Evolutionary conservation across 2,329 filamentous ascomycete species (phyloP).

Genomic region (Aureobasidium sp.): DNA sequence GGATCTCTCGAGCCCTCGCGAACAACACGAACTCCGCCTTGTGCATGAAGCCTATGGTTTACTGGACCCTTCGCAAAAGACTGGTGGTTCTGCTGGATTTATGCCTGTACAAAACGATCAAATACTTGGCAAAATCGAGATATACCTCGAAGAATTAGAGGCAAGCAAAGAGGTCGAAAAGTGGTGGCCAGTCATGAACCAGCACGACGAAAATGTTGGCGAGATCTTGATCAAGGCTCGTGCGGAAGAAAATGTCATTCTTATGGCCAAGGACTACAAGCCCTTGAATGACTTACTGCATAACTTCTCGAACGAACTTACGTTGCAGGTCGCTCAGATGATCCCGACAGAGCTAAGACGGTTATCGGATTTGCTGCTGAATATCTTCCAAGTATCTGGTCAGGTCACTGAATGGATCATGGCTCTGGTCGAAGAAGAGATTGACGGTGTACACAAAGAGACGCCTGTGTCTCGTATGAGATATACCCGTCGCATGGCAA

Average conservation of each 20-base stretch:
- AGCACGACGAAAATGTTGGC: slow-evolving; percentile 66
- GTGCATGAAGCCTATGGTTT: slow-evolving; percentile 31
- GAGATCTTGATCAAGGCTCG: slow-evolving; percentile 77
- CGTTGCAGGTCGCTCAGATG: slow-evolving; percentile 71
- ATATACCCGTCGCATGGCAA: slow-evolving; percentile 63
- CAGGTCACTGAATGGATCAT: slow-evolving; percentile 83
- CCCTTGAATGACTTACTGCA: slow-evolving; percentile 76
- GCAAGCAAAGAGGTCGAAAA: slow-evolving; percentile 71
- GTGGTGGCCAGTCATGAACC: slow-evolving; percentile 74
- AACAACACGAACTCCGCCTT: slow-evolving; percentile 31
- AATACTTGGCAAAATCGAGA: slow-evolving; percentile 65
- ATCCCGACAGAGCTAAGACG: slow-evolving; percentile 68
- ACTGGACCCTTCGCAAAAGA: slow-evolving; percentile 22
- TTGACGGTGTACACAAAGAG: slow-evolving; percentile 84
- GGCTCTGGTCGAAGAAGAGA: slow-evolving; percentile 90
- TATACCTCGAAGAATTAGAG: slow-evolving; percentile 71
- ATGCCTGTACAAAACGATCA: slow-evolving; percentile 40
- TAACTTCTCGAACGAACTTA: slow-evolving; percentile 73
- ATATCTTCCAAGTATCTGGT: slow-evolving; percentile 92
- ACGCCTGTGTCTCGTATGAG: slow-evolving; percentile 57
- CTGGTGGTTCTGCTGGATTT: slow-evolving; percentile 30
- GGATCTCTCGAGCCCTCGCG: slow-evolving; percentile 19
- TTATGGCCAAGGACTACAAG: slow-evolving; percentile 79
- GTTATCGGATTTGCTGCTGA: slow-evolving; percentile 78
- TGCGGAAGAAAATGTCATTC: slow-evolving; percentile 81